Base-by-base conservation (phyloP, 345 rosid genomes). In the Lepidium africanum region DNA sequence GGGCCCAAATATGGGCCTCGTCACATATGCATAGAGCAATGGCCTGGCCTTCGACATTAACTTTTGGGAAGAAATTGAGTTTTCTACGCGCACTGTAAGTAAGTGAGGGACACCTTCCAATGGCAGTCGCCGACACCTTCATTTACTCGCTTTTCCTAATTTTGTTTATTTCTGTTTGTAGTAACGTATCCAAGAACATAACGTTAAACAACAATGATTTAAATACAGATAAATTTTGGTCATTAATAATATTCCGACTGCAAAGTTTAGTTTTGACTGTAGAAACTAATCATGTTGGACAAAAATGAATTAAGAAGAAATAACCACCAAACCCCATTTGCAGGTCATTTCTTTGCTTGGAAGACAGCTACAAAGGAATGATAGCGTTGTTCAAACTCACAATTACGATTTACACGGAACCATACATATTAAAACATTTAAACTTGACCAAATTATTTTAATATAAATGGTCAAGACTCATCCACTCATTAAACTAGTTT, bases 341-440 rank as follows among this genome's bases (percentile, higher is more conserved):
- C 48, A 58, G 59, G 41, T 50, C 5, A 49, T 66, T 23, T 41
- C 77, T 67, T 67, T 67, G 77, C 77, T 73, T 73, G 56, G 54
- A 73, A 73, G 77, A 73, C 63, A 67, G 62, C 77, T 65, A 64
- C 52, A 39, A 57, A 45, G 10, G 32, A 4, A 27, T 27, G 32
- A 27, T 15, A 23, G 39, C 9, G 56, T 43, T 60, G 32, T 53
- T 63, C 57, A 25, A 71, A 63, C 70, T 54, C 57, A 46, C 36
- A 6, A 2, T 64, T 71, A 32, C 30, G 10, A 15, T 6, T 43
- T 16, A 38, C 70, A 64, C 52, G 50, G 21, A 54, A 54, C 12
- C 70, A 49, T 59, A 10, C 15, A 3, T n/a, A 32, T 27, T 4
- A 0, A 10, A 32, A 65, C 30, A 3, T n/a, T 15, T 13, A 16